Conservation (phyloP, 2,329 filamentous ascomycete genomes). For the Peltaster fructicola region DNA sequence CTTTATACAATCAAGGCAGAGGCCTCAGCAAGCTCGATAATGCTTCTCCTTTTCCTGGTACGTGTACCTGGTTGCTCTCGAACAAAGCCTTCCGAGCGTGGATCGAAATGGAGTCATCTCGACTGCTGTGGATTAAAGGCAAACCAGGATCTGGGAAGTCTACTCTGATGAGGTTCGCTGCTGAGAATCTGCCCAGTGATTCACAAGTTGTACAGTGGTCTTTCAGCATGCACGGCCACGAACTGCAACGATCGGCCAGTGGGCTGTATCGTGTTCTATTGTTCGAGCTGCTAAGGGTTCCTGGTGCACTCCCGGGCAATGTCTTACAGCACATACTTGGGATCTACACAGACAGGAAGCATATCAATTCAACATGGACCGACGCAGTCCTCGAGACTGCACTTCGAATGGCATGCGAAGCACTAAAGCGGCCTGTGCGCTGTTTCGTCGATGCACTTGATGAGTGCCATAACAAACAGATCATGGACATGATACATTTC, state of each 20-base stretch:
- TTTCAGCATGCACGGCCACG: slow-evolving; percentile 29
- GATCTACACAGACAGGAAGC: too few species aligned
- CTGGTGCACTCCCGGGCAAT: slow-evolving; percentile 22
- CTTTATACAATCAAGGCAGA: slow-evolving; percentile 21
- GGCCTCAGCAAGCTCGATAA: too few species aligned
- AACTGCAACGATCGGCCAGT: slow-evolving; percentile 26
- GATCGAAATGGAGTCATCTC: slow-evolving; percentile 16
- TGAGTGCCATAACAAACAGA: slow-evolving; percentile 24
- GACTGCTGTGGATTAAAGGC: slow-evolving; percentile 23
- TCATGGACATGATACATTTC: slow-evolving; percentile 21
- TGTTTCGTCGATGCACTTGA: slow-evolving; percentile 30
- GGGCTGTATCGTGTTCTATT: slow-evolving; percentile 37
- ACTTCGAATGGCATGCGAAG: slow-evolving; percentile 12
- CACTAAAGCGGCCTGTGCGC: too few species aligned
- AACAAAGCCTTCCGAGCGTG: slow-evolving; percentile 21
- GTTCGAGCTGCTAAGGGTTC: slow-evolving; percentile 24
- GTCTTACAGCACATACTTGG: slow-evolving; percentile 20
- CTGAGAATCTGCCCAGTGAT: slow-evolving; percentile 5
- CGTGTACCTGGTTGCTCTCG: slow-evolving; percentile 26
- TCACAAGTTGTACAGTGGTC: slow-evolving; percentile 26
- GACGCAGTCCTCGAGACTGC: slow-evolving; percentile 12
- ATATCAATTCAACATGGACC: slow-evolving; percentile 6
- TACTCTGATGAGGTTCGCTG: slow-evolving; percentile 20
- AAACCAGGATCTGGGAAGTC: slow-evolving; percentile 23
- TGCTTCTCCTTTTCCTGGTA: slow-evolving; percentile 20